Percentiles rank a stretch among this genome's conserved stretches.
Evolutionary conservation across 2,329 filamentous ascomycete genomes (phyloP).

Genomic region (Penicillium aurantiogriseum): DNA sequence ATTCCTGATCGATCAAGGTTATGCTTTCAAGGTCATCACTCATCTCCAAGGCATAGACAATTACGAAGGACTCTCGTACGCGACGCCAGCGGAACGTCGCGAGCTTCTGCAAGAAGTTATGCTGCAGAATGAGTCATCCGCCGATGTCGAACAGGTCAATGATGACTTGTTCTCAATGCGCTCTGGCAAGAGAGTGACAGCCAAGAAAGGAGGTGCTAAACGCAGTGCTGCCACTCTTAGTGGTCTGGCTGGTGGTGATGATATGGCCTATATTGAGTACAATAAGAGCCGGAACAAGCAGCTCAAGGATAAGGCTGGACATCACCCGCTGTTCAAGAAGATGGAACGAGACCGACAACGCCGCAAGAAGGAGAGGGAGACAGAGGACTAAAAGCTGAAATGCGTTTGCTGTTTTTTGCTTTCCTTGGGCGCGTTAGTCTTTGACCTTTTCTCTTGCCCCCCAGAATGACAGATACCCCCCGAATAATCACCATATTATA

Average conservation of each 20-base stretch:
- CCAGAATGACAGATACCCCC: conserved; percentile 14
- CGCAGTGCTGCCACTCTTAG: conserved; percentile 82
- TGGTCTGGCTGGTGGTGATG: conserved; percentile 84
- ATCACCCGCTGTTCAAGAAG: conserved; percentile 65
- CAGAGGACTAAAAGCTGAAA: conserved; percentile 10
- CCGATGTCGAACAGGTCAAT: conserved; percentile 66
- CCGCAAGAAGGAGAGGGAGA: conserved; percentile 49
- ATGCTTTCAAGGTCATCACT: conserved; percentile 98
- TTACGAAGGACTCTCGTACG: conserved; percentile 76
- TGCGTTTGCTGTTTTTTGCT: not conserved
- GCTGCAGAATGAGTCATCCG: conserved; percentile 76
- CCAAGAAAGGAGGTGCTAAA: conserved; percentile 60
- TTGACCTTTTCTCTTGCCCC: not conserved
- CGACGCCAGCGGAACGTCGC: conserved; percentile 73
- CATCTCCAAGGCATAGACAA: conserved; percentile 88
- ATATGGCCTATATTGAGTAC: conserved; percentile 94
- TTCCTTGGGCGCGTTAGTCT: not conserved
- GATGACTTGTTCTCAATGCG: conserved; percentile 66
- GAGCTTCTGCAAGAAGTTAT: conserved; percentile 87
- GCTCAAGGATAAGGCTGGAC: conserved; percentile 60
- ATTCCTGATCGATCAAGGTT: conserved; percentile 95
- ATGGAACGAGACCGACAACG: conserved; percentile 61
- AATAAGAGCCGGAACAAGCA: conserved; percentile 70
- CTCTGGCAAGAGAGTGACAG: conserved; percentile 42
- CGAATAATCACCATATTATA: not conserved